These are phyloP conservation scores for Malus asiatica DNA, from an alignment of 306 rosid species.

Conservation along the genomic window DNA sequence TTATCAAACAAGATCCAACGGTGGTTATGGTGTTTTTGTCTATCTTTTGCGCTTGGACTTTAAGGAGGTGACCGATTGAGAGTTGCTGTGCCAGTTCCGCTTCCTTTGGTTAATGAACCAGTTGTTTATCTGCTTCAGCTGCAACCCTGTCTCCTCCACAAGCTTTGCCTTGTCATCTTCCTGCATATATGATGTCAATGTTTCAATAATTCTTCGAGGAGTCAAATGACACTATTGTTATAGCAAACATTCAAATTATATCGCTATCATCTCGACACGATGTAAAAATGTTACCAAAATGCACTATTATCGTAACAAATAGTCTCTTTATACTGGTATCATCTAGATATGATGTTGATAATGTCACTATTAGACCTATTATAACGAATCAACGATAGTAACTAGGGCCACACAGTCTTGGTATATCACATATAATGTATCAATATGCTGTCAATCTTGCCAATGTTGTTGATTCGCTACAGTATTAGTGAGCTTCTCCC, in stretches of 20 bases:
- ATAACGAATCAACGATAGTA: too few relatives aligned
- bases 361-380: too few relatives aligned
- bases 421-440: too few relatives aligned
- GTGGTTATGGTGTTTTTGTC: not conserved
- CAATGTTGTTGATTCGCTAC: too few relatives aligned
- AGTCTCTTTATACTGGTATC: too few relatives aligned
- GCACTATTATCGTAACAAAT: too few relatives aligned
- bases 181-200: constrained; percentile 21
- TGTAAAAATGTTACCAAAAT: too few relatives aligned
- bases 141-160: constrained; percentile 97
- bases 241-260: not conserved
- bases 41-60: constrained; percentile 97
- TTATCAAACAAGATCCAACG: not conserved
- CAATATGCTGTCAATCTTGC: too few relatives aligned
- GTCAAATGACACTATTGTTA: not conserved
- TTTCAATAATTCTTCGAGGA: not conserved
- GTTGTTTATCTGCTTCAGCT: constrained; percentile 94
- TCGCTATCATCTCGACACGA: too few relatives aligned
- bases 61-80: constrained; percentile 87
- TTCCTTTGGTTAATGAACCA: constrained; percentile 99
- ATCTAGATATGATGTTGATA: too few relatives aligned
- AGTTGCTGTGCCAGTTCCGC: constrained; percentile 94
- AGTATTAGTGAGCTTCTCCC: not conserved
- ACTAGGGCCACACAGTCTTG: too few relatives aligned
- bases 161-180: constrained; percentile 99